Evolutionary conservation across 2,329 filamentous ascomycete species (phyloP), one percentile per base, ranked within the genome.

Genomic region (Balansia obtecta): DNA sequence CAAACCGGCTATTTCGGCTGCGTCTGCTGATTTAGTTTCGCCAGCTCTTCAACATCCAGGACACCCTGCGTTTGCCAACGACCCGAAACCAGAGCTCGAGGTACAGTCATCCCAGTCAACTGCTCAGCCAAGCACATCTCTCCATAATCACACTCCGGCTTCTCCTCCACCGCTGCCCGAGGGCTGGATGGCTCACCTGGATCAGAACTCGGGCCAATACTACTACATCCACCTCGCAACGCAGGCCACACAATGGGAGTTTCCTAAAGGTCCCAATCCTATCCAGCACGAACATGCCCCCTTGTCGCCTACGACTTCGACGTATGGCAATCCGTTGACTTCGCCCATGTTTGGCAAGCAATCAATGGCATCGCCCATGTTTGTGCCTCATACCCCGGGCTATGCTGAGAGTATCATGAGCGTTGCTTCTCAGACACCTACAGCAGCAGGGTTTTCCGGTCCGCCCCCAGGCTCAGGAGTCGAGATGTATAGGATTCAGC

Each of bases 191-290:
- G 88, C 93, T 18, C 93, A 97, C 65, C 75, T 97, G 4, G 93
- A 98, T 64, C 86, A 88, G 57, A 95, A 86, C 63, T 97, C 91
- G 2, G 93, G 93, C 1, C 91, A 97, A 63, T 98, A 97, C 68
- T 98, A 98, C 67, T 98, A 98, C 62, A 98, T 98, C 53, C 93
- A 98, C 65, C 76, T 98, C 32, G 86, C 90, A 1, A 90, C 88
- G 0, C 93, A 97, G 63, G 88, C 90, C 2, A 98, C 93, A 0
- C 93, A 98, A 64, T 98, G 93, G 93, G 93, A 98, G 62, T 97
- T 97, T 58, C 93, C 93, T 30, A 97, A 96, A 68, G 91, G 91
- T 0, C 90, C 90, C 0, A 95, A 88, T 22, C 91, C 91, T 1
- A 75, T 96, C 49, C 86, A 88, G 55, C 79, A 95, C 55, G 89